Conservation (phyloP, 1,139 yeast species). For the Kodamaea arcana region DNA sequence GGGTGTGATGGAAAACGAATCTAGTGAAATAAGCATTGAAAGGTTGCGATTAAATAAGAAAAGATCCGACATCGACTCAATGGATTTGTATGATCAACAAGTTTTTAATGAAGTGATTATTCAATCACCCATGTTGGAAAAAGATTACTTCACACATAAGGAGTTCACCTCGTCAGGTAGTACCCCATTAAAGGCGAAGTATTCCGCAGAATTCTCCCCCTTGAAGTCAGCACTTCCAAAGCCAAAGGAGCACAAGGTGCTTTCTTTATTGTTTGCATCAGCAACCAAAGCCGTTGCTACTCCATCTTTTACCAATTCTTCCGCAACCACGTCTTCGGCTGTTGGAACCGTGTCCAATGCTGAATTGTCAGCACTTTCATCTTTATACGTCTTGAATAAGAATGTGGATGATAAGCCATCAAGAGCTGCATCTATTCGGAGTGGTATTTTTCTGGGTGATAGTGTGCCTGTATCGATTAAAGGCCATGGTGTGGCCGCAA, state of each 20-base stretch:
- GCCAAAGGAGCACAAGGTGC: slow-evolving; percentile 20
- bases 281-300: slow-evolving; percentile 12
- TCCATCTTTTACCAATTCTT: slow-evolving; percentile 12
- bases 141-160: slow-evolving; percentile 11
- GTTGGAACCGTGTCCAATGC: slow-evolving; percentile 36
- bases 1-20: slow-evolving; percentile 93
- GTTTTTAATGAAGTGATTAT: slow-evolving; percentile 36
- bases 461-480: slow-evolving; percentile 1
- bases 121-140: neutral
- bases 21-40: slow-evolving; percentile 59
- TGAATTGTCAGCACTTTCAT: slow-evolving; percentile 35
- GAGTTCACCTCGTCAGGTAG: slow-evolving; percentile 9
- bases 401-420: slow-evolving; percentile 24
- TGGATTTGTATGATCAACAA: slow-evolving; percentile 59
- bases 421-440: neutral
- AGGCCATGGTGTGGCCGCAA: neutral
- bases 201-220: too few relatives aligned
- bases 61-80: slow-evolving; percentile 42
- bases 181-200: slow-evolving; percentile 5
- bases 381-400: slow-evolving; percentile 39
- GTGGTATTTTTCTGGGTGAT: too few relatives aligned
- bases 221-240: slow-evolving; percentile 8
- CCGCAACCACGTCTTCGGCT: slow-evolving; percentile 34
- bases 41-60: slow-evolving; percentile 34
- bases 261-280: slow-evolving; percentile 22